phyloP scores from a whole-genome alignment of 2,329 filamentous ascomycete genomes.

The Trichoderma lentiforme region DNA sequence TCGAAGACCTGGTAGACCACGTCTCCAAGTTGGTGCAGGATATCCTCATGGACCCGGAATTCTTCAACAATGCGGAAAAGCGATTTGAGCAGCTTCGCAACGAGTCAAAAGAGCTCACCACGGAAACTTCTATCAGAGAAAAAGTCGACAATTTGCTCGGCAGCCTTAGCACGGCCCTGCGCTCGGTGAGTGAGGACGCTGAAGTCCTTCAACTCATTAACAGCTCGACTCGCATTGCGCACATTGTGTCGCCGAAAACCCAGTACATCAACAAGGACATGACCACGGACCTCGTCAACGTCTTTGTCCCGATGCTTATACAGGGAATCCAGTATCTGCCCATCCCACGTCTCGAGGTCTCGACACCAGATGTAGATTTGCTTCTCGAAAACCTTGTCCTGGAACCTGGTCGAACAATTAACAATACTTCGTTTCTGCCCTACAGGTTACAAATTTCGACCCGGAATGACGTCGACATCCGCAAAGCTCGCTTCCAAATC shows the following conservation, averaged over 20 bases:
- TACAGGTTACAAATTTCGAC: slow-evolving; percentile 78
- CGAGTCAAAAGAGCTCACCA: slow-evolving; percentile 61
- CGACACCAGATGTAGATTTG: slow-evolving; percentile 78
- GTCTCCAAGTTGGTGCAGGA: slow-evolving; percentile 72
- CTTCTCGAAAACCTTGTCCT: slow-evolving; percentile 87
- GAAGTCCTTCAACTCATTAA: slow-evolving; percentile 67
- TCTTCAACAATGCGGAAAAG: slow-evolving; percentile 70
- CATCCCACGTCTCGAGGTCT: slow-evolving; percentile 85
- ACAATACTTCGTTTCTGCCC: slow-evolving; percentile 84
- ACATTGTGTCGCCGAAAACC: slow-evolving; percentile 65
- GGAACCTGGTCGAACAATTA: slow-evolving; percentile 80
- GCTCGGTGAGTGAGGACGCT: slow-evolving; percentile 66
- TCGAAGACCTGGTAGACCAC: slow-evolving; percentile 73
- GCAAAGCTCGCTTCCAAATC: slow-evolving; percentile 66
- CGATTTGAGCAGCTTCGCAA: slow-evolving; percentile 50
- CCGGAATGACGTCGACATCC: slow-evolving; percentile 81
- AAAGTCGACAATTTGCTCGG: slow-evolving; percentile 71
- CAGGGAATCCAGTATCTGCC: slow-evolving; percentile 81
- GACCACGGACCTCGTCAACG: slow-evolving; percentile 69
- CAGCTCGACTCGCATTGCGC: slow-evolving; percentile 64
- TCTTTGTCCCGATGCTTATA: slow-evolving; percentile 76
- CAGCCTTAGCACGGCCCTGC: slow-evolving; percentile 65
- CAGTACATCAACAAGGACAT: slow-evolving; percentile 66
- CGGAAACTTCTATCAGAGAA: slow-evolving; percentile 64
- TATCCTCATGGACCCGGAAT: slow-evolving; percentile 80